Evolutionary conservation across 306 rosid genomes (phyloP), one percentile per base, ranked within the genome.

Genomic region (Mucuna pruriens): DNA sequence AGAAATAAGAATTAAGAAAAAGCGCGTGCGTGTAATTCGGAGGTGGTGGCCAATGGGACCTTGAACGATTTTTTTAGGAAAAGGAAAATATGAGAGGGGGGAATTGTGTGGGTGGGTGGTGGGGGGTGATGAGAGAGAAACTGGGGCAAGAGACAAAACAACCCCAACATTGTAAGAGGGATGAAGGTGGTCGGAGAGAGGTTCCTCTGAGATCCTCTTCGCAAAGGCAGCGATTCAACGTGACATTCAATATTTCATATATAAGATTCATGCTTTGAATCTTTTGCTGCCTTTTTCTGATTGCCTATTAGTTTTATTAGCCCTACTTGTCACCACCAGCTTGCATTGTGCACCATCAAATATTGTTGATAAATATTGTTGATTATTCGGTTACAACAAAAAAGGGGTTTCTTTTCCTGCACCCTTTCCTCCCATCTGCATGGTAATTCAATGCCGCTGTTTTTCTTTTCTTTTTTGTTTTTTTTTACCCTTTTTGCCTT

Each of bases 121-220:
- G 89, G 85, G 91, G 83, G 92, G 67, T 75, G 85, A 80, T 63
- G 91, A 84, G 92, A 85, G 84, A 79, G 87, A 85, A 74, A 66
- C 2, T 7, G 33, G 17, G 58, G 7, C 7, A 71, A 71, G 65
- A 79, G 62, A 67, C 57, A 75, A 29, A 36, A 42, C 34, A 77
- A 26, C 31, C 26, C 45, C 39, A 55, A 78, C 75, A 51, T 75
- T 44, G 61, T 17, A 15, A 52, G 42, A 66, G 48, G 48, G 71
- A 8, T 33, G 55, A 84, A 71, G 94, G 88, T 90, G 97, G 88
- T 93, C 93, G 85, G 84, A 85, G 89, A 85, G 96, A 89, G 49
- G 51, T 65, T 82, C 88, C 91, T 92, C 98, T 93, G 88, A 95
- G 97, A 92, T 91, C 93, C 77, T 87, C 92, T 71, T 80, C 83